Evolutionary conservation across 2,329 filamentous ascomycete species (phyloP).

Genomic region (Aspergillus awamori): DNA sequence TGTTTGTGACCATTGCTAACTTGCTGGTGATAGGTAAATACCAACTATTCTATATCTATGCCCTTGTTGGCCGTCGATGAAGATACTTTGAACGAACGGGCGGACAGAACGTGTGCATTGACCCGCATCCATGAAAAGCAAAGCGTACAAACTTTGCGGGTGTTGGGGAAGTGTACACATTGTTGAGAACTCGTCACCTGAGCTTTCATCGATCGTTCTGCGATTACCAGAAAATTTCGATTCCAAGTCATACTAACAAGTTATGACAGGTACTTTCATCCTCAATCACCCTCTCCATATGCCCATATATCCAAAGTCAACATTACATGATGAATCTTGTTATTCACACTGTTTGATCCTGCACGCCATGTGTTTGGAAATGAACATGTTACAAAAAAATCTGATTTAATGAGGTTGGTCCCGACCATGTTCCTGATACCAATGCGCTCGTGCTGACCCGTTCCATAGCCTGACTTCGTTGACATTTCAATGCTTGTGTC

Average conservation of each 20-base stretch:
- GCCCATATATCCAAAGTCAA: conserved; percentile 33
- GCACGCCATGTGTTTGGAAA: conserved; percentile 54
- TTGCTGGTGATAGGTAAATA: conserved; percentile 38
- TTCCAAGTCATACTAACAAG: conserved; percentile 26
- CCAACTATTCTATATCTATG: conserved; percentile 21
- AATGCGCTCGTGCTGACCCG: conserved; percentile 35
- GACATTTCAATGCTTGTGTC: conserved; percentile 34
- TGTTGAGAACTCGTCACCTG: conserved; percentile 72
- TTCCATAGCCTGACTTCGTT: conserved; percentile 45
- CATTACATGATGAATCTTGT: conserved; percentile 62
- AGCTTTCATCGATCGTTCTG: conserved; percentile 40
- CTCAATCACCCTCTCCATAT: conserved; percentile 15
- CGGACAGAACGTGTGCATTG: conserved; percentile 64
- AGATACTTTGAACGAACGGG: conserved; percentile 69
- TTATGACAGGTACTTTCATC: conserved; percentile 31
- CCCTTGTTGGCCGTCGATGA: conserved; percentile 50
- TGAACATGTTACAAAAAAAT: conserved; percentile 68
- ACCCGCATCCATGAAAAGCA: conserved; percentile 56
- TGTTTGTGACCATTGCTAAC: conserved; percentile 34
- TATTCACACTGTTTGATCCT: conserved; percentile 73
- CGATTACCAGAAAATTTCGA: conserved; percentile 24
- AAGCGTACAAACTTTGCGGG: conserved; percentile 67
- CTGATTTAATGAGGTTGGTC: conserved; percentile 70
- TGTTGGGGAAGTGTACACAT: conserved; percentile 57
- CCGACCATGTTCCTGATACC: background rate